Evolutionary conservation across 2,329 filamentous ascomycete species (phyloP).

Genomic region (Epicoccum nigrum): DNA sequence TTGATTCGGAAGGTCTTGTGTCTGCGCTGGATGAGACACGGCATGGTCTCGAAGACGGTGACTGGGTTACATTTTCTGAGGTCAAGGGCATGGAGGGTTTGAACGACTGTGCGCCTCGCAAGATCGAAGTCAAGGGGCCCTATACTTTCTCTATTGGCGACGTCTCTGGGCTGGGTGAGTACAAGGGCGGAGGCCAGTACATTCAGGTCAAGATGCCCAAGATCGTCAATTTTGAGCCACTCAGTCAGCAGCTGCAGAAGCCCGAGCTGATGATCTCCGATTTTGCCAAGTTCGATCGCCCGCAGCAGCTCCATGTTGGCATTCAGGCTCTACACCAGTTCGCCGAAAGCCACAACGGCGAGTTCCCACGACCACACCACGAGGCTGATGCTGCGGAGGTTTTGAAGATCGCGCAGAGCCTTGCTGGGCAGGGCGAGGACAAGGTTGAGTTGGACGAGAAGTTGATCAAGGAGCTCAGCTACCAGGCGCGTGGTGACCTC

Average conservation of each 20-base stretch:
- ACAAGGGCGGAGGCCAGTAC: slow-evolving; percentile 86
- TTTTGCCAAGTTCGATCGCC: slow-evolving; percentile 97
- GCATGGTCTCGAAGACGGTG: slow-evolving; percentile 93
- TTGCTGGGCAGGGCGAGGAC: slow-evolving; percentile 70
- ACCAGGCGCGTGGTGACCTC: slow-evolving; percentile 89
- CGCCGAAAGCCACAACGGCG: slow-evolving; percentile 70
- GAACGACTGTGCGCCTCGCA: slow-evolving; percentile 82
- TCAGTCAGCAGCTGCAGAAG: slow-evolving; percentile 78
- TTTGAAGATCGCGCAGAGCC: slow-evolving; percentile 73
- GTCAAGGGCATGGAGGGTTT: slow-evolving; percentile 88
- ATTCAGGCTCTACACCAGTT: slow-evolving; percentile 93
- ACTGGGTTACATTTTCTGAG: slow-evolving; percentile 94
- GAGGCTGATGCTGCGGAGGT: slow-evolving; percentile 82
- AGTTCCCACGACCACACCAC: slow-evolving; percentile 82
- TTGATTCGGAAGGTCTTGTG: slow-evolving; percentile 88
- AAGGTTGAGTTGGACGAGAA: slow-evolving; percentile 89
- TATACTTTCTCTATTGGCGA: slow-evolving; percentile 98
- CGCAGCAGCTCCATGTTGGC: slow-evolving; percentile 87
- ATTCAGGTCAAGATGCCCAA: slow-evolving; percentile 99
- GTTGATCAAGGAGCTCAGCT: slow-evolving; percentile 88
- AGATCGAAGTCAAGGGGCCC: slow-evolving; percentile 89
- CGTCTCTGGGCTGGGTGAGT: slow-evolving; percentile 83
- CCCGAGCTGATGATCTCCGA: slow-evolving; percentile 92
- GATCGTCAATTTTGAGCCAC: slow-evolving; percentile 83
- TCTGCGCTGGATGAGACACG: slow-evolving; percentile 93